Percentiles rank a stretch among this genome's conserved stretches.
These are phyloP conservation scores for Selaginella moellendorffii DNA, from an alignment of 75 land plant genomes.

Conservation along the genomic window DNA sequence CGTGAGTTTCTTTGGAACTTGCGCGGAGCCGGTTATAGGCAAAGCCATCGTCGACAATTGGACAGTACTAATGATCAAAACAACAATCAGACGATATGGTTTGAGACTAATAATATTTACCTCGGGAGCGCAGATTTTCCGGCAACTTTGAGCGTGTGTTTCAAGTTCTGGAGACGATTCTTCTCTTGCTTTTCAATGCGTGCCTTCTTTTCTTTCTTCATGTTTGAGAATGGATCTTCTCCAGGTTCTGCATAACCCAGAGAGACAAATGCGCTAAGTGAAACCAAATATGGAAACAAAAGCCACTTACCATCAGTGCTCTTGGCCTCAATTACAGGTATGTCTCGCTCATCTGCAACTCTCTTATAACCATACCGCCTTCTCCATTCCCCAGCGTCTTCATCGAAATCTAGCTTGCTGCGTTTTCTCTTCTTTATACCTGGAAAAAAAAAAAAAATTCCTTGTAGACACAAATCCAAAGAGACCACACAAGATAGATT, in stretches of 20 bases:
- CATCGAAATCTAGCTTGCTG: slow-evolving; percentile 70
- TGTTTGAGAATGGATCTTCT: slow-evolving; percentile 69
- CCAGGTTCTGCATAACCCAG: slow-evolving; percentile 48
- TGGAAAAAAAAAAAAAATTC: slow-evolving; percentile 18
- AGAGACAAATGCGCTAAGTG: background rate
- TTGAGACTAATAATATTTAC: slow-evolving; percentile 15
- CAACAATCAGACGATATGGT: too few species aligned
- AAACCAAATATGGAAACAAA: background rate
- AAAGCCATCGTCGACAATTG: slow-evolving; percentile 81
- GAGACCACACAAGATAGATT: too few species aligned
- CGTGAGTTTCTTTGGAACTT: slow-evolving; percentile 34
- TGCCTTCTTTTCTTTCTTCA: slow-evolving; percentile 50
- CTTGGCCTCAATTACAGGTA: slow-evolving; percentile 87
- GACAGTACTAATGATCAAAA: slow-evolving; percentile 48
- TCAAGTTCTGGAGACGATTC: slow-evolving; percentile 68
- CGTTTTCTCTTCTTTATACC: slow-evolving; percentile 79
- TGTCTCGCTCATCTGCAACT: slow-evolving; percentile 67
- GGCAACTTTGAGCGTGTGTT: slow-evolving; percentile 65
- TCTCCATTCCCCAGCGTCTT: slow-evolving; percentile 70
- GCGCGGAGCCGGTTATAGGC: slow-evolving; percentile 76
- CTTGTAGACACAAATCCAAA: too few species aligned
- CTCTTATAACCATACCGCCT: slow-evolving; percentile 85
- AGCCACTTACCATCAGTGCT: slow-evolving; percentile 53
- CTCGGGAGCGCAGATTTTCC: slow-evolving; percentile 74
- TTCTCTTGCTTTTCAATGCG: slow-evolving; percentile 76